These are phyloP conservation scores for Ploettnerulaceae sp. DNA, from an alignment of 2,329 filamentous ascomycete species.

Conservation along the genomic window DNA sequence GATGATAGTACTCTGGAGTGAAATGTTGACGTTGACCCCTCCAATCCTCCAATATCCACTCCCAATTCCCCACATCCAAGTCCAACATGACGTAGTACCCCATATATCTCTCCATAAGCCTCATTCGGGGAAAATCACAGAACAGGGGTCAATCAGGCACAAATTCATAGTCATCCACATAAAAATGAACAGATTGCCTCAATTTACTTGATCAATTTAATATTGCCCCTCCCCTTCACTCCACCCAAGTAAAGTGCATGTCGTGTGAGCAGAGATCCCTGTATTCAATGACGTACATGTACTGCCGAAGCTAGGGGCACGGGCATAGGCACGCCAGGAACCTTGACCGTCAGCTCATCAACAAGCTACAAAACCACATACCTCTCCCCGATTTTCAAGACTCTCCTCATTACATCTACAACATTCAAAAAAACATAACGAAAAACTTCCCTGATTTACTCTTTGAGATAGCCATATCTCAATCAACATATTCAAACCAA, in stretches of 20 bases:
- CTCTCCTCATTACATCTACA: background rate
- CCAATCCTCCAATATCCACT: slow-evolving; percentile 6
- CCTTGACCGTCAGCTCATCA: slow-evolving; percentile 12
- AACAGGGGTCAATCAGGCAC: background rate
- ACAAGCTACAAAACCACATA: slow-evolving; percentile 32
- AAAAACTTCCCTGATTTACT: no score
- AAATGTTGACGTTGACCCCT: no score
- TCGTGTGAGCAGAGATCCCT: slow-evolving; percentile 22
- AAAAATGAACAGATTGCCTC: slow-evolving; percentile 1
- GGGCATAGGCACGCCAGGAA: slow-evolving; percentile 24
- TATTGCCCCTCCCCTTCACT: background rate
- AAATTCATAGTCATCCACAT: slow-evolving; percentile 1
- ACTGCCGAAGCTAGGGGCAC: background rate
- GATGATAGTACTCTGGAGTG: no score
- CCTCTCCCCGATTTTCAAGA: slow-evolving; percentile 14
- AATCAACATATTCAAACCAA: slow-evolving; percentile 7
- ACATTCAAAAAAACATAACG: slow-evolving; percentile 1
- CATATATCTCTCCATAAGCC: slow-evolving; percentile 2
- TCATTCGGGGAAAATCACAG: background rate
- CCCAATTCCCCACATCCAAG: background rate
- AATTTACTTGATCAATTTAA: background rate
- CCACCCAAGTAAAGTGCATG: background rate
- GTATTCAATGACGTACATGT: slow-evolving; percentile 21
- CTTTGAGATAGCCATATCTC: slow-evolving; percentile 1
- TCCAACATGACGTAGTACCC: slow-evolving; percentile 19